Base-by-base conservation (phyloP, 2,329 filamentous ascomycete genomes). In the Dothidotthia symphoricarpi region DNA sequence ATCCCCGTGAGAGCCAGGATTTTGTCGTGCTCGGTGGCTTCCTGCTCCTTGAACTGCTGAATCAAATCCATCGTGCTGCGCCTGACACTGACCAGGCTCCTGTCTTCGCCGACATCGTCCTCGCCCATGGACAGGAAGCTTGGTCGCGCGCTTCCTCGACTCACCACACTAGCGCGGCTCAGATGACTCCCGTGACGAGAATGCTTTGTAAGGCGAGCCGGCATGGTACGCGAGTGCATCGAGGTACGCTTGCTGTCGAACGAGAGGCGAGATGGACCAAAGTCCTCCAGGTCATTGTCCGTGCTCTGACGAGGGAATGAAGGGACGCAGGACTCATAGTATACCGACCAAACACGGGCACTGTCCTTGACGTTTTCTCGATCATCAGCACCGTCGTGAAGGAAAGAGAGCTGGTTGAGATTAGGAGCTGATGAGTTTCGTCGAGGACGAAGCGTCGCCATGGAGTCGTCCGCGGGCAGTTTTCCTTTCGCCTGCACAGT, bases 21-120 rank as follows among this genome's bases (percentile, higher is more conserved):
- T 13, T 41, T 54, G 29, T 58, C 57, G 27, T 51, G 48, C 41
- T 70, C 69, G n/a, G 50, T 48, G 17, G 53, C 49, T 41, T 69
- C 65, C 38, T 61, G 57, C 38, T 64, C 54, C 37, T 64, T 54
- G 39, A 68, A 63, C 32, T 61, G 51, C n/a, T 56, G 52, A 8
- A 69, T 47, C 43, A 71, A 45, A 45, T 70, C 68, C 54, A 68
- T 63, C 6, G 67, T 69, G 45, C 68, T 70, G n/a, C 54, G 58
- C 28, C 67, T 49, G 15, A 68, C 56, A 39, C 60, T 65, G n/a
- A 56, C 52, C 6, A 62, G 47, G 30, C 63, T 67, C 24, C 39
- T 53, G 24, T 49, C 50, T 17, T 59, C 54, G 1, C 33, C 32
- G 15, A 43, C 46, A 3, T 25, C 39, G 16, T 53, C 49, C 5